Evolutionary conservation across 495 filamentous ascomycete genomes (phyloP).

Genomic region (Neurospora tetraspora): DNA sequence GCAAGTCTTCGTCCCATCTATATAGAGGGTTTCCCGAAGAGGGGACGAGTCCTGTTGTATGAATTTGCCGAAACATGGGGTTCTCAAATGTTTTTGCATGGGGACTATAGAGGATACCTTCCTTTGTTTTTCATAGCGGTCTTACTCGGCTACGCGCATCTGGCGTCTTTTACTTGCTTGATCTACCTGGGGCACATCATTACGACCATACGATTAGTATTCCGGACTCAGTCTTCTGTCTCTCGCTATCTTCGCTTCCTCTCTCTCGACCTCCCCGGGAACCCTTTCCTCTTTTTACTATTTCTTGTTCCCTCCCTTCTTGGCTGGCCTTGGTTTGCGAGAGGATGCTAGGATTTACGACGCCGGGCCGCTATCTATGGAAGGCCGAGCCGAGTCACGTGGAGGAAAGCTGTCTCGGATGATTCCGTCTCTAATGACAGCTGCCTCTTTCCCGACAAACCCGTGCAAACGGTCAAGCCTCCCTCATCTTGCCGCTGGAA

Average conservation of each 20-base stretch:
- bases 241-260: slow-evolving; percentile 1
- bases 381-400: not conserved
- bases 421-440: not conserved
- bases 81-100: slow-evolving; percentile 21
- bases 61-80: slow-evolving; percentile 19
- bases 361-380: not conserved
- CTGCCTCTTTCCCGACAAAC: not conserved
- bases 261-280: slow-evolving; percentile 1
- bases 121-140: slow-evolving; percentile 16
- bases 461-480: not conserved
- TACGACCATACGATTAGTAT: slow-evolving; percentile 20
- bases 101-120: slow-evolving; percentile 24
- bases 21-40: slow-evolving; percentile 11
- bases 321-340: not conserved
- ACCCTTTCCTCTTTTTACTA: slow-evolving; percentile 6
- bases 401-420: not conserved
- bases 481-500: not conserved
- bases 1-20: slow-evolving; percentile 3
- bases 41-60: slow-evolving; percentile 16
- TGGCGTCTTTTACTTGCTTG: slow-evolving; percentile 7
- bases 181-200: slow-evolving; percentile 15
- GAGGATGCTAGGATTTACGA: not conserved
- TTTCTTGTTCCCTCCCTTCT: slow-evolving; percentile 3
- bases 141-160: slow-evolving; percentile 8
- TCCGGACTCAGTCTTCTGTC: slow-evolving; percentile 6